phyloP scores from a whole-genome alignment of 2,329 filamentous ascomycete species.

The Fusarium devonianum region DNA sequence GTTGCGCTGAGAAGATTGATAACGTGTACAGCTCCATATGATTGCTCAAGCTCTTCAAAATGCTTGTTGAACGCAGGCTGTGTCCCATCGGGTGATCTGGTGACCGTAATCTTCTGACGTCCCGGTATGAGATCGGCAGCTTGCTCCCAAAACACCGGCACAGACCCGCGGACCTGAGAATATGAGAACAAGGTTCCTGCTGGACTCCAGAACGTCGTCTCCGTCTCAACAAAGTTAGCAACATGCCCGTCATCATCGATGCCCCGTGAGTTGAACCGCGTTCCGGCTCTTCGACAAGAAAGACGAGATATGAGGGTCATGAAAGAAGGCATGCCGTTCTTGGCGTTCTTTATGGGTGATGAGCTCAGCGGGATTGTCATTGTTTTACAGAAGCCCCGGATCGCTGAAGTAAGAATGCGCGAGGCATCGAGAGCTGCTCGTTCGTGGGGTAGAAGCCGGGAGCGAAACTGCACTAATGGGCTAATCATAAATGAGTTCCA shows the following conservation, averaged over 20 bases:
- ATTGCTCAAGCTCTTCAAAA: slow-evolving; percentile 83
- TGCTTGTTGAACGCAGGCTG: slow-evolving; percentile 96
- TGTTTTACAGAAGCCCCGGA: slow-evolving; percentile 89
- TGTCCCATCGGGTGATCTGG: slow-evolving; percentile 85
- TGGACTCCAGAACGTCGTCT: slow-evolving; percentile 89
- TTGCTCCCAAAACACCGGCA: slow-evolving; percentile 98
- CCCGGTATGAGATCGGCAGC: slow-evolving; percentile 84
- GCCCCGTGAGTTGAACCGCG: slow-evolving; percentile 94
- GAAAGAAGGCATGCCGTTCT: slow-evolving; percentile 78
- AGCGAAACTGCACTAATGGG: slow-evolving; percentile 88
- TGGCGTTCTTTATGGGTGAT: slow-evolving; percentile 71
- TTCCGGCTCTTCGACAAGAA: slow-evolving; percentile 90
- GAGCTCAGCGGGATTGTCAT: slow-evolving; percentile 81
- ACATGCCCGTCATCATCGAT: slow-evolving; percentile 98
- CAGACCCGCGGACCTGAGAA: slow-evolving; percentile 88
- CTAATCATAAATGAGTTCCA: slow-evolving; percentile 99
- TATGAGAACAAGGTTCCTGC: slow-evolving; percentile 86
- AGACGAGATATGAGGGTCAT: slow-evolving; percentile 91
- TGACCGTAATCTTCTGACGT: slow-evolving; percentile 93
- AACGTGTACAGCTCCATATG: slow-evolving; percentile 90
- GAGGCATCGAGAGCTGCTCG: slow-evolving; percentile 83
- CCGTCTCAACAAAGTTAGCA: slow-evolving; percentile 98
- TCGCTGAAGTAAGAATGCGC: slow-evolving; percentile 88
- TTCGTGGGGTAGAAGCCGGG: slow-evolving; percentile 77
- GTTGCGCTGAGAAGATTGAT: slow-evolving; percentile 92